Evolutionary conservation across 192 early-diverging fungal species (phyloP), one percentile per base, ranked within the genome.

Genomic region (Backusella circina): DNA sequence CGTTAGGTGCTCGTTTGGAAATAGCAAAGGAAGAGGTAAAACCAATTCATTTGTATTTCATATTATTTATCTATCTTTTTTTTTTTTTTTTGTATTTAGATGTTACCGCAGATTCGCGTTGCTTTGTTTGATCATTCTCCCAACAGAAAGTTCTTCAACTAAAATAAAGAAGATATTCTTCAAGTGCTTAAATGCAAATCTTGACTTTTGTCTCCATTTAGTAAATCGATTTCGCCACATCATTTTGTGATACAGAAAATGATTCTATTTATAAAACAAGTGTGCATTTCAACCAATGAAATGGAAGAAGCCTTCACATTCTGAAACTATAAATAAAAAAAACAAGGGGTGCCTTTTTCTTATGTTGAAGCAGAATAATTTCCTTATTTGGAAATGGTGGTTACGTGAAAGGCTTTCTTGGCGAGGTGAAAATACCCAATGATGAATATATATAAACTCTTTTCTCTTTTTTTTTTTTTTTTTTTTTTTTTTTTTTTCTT

Each of bases 41-140:
- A 72, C 8, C 28, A 4, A 47, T 12, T 18, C 15, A 12, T 30
- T 36, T n/a, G n/a, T 28, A 33, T 65, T 57, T 69, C 65, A 0
- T 75, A 70, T 73, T 71, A 54, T 65, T 23, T 36, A 31, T 66
- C 16, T 13, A 72, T 5, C 71, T 31, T 33, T 65, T 72, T 10
- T 76, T 47, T n/a, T n/a, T n/a, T n/a, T n/a, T n/a, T n/a, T n/a
- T n/a, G n/a, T n/a, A n/a, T n/a, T 12, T 67, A 95, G 93, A 93
- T 97, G 95, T 90, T 99, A 70, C 98, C 98, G 30, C 93, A 95
- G 75, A 91, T 99, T 79, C 94, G 96, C 61, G 86, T 91, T 76
- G 78, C 91, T 64, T 88, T 99, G 65, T 99, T 96, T 85, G 98
- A 96, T 7, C 93, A 92, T 70, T 95, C 95, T 37, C 91, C 92